Base-by-base conservation (phyloP, 192 early-diverging fungal species). In the Podila verticillata region DNA sequence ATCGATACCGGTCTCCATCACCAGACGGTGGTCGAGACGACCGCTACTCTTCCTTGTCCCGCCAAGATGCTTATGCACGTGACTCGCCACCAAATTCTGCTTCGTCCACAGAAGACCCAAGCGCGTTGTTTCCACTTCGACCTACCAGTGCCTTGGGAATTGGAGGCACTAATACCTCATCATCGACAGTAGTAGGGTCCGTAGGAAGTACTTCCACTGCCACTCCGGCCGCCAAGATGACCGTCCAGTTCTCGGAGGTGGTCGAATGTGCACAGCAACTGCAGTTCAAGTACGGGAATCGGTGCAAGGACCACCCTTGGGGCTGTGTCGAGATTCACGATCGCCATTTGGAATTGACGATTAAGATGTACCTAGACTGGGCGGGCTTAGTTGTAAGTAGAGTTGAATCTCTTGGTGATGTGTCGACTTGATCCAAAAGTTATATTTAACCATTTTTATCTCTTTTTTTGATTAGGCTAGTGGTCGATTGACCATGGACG, bases 301-400 rank as follows among this genome's bases (percentile, higher is more conserved):
- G 61, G 35, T 80, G 77, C 66, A 72, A 72, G 12, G 66, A 72
- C 10, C 77, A 80, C n/a, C 70, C 77, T 60, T 72, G 70, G 77
- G 77, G 77, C 0, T 80, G 77, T 68, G 77, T 80, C 13, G 61
- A 72, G n/a, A 72, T 68, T 19, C 57, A 63, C 6, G 56, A 65
- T 28, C 51, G 51, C 22, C 77, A 80, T 54, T 15, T 80, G 48
- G 77, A 80, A 47, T 32, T 80, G 51, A 80, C 70, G 0, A 80
- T 80, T 44, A 80, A 80, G 66, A 80, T 80, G 77, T 80, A 80
- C 56, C 20, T 80, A 31, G 77, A 80, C 20, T 80, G 77, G 77
- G 77, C 77, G 20, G 77, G 77, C 10, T 57, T 80, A 56, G 77
- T 80, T 24, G 75, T 79, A 79, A 51, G 69, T 59, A 0, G 3